These are phyloP conservation scores for Atkinsonella hypoxylon DNA, from an alignment of 2,329 filamentous ascomycete species.

Conservation along the genomic window DNA sequence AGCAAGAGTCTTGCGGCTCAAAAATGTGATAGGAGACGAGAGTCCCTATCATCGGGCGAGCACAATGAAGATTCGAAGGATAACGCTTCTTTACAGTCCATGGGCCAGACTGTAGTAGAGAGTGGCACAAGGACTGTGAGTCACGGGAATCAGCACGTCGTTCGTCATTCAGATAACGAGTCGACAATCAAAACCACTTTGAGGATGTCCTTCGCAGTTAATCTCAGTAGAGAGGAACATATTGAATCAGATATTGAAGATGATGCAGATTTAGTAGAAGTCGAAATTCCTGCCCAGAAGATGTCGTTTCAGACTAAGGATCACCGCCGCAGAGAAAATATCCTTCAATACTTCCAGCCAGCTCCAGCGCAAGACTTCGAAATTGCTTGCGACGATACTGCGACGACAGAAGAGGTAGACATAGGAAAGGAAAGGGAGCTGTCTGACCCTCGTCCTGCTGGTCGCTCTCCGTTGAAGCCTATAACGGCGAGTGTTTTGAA, in stretches of 20 bases:
- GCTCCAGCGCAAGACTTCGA: constrained; percentile 15
- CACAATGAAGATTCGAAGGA: neutral
- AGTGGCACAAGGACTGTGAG: neutral
- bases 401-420: constrained; percentile 10
- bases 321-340: constrained; percentile 11
- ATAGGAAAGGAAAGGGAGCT: neutral
- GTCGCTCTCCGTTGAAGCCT: constrained; percentile 10
- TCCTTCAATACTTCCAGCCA: constrained; percentile 20
- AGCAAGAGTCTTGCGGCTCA: neutral
- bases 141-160: neutral
- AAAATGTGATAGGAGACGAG: neutral
- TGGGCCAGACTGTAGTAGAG: neutral
- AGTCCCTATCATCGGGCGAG: neutral
- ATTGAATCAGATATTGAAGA: constrained; percentile 18
- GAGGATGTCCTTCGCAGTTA: constrained; percentile 19
- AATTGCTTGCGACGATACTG: constrained; percentile 24
- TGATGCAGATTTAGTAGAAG: constrained; percentile 11
- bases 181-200: constrained; percentile 10
- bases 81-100: neutral
- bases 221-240: constrained; percentile 22
- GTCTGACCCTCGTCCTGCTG: neutral
- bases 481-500: constrained; percentile 11
- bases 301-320: neutral
- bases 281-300: constrained; percentile 14
- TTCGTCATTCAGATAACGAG: neutral